phyloP scores from a whole-genome alignment of 2,329 filamentous ascomycete species.

The Talaromyces sp. region DNA sequence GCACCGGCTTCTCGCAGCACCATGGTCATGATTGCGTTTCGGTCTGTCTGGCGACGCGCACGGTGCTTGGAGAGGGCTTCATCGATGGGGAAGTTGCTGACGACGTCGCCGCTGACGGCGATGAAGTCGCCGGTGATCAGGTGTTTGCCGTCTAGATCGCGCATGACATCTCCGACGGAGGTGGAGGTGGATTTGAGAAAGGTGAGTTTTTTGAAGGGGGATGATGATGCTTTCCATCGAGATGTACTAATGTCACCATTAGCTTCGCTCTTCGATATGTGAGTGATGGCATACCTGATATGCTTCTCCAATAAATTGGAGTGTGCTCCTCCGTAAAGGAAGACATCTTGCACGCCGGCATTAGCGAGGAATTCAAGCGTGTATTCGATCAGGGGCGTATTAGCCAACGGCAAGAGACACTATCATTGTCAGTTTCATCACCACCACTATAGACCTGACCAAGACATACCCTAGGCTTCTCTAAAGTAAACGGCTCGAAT shows the following conservation, averaged over 20 bases:
- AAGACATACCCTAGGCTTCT: conserved; percentile 74
- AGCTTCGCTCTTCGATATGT: conserved; percentile 12
- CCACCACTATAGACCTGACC: not conserved
- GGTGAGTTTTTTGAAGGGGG: conserved; percentile 75
- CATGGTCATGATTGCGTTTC: conserved; percentile 97
- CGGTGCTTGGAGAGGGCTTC: conserved; percentile 73
- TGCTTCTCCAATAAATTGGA: conserved; percentile 84
- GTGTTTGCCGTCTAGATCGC: conserved; percentile 82
- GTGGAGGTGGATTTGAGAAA: conserved; percentile 83
- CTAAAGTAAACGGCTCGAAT: conserved; percentile 84
- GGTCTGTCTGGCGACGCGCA: conserved; percentile 74
- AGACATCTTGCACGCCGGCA: conserved; percentile 91
- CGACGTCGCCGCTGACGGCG: conserved; percentile 85
- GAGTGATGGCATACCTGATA: conserved; percentile 54
- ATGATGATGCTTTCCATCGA: conserved; percentile 68
- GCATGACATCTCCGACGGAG: conserved; percentile 89
- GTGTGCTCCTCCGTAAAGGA: conserved; percentile 85
- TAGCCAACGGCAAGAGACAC: conserved; percentile 91
- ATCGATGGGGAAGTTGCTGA: conserved; percentile 86
- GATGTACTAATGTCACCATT: conserved; percentile 53
- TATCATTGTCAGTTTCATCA: conserved; percentile 35
- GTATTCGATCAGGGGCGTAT: conserved; percentile 94
- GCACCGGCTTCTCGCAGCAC: conserved; percentile 75
- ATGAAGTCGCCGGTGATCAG: conserved; percentile 89
- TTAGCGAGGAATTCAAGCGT: conserved; percentile 94